Percentiles rank a stretch among this genome's conserved stretches.
Evolutionary conservation across 495 filamentous ascomycete species (phyloP).

Genomic region (Aspergillus sparsus): DNA sequence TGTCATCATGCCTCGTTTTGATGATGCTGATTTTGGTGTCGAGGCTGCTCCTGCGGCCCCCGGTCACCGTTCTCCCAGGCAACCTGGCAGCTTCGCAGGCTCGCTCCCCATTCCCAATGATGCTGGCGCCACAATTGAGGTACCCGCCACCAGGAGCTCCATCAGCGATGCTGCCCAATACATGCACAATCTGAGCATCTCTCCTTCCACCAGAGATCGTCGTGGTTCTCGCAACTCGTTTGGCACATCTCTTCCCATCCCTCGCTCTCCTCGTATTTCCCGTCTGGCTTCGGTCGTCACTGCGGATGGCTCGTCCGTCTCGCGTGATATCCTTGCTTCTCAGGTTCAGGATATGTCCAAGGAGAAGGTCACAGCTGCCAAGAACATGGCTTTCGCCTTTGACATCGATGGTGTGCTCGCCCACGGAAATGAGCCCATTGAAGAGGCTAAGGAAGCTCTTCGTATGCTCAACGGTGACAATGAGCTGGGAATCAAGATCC

Average conservation of each 20-base stretch:
- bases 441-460: constrained; percentile 81
- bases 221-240: constrained; percentile 78
- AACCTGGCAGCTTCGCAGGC: constrained; percentile 31
- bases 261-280: constrained; percentile 67
- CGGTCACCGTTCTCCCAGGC: constrained; percentile 31
- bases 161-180: constrained; percentile 67
- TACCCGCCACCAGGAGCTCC: constrained; percentile 68
- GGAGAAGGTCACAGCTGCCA: constrained; percentile 64
- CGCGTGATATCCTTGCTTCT: constrained; percentile 69
- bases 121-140: constrained; percentile 60
- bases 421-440: constrained; percentile 75
- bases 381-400: constrained; percentile 83
- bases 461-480: constrained; percentile 85
- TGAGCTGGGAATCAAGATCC: constrained; percentile 79
- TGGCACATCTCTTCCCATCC: constrained; percentile 74
- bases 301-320: constrained; percentile 48
- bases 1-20: constrained; percentile 65
- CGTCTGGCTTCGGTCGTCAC: constrained; percentile 59
- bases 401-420: constrained; percentile 91
- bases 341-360: constrained; percentile 71
- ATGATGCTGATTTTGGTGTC: constrained; percentile 56
- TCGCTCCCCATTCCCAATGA: constrained; percentile 53
- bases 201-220: constrained; percentile 66
- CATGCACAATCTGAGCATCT: constrained; percentile 72
- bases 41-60: constrained; percentile 41